Conservation (phyloP, 257 asterid genomes). For the Fraxinus americana region DNA sequence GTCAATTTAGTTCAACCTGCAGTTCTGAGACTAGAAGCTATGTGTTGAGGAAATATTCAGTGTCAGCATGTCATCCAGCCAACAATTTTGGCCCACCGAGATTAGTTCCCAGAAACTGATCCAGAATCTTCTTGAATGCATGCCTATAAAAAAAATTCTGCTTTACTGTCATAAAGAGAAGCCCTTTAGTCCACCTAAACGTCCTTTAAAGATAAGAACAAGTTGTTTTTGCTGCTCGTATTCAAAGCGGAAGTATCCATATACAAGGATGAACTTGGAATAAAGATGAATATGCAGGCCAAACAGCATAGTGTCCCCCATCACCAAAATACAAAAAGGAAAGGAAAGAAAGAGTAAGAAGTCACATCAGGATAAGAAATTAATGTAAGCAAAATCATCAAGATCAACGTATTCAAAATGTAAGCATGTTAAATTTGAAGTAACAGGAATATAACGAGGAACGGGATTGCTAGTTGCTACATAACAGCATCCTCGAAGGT, state of each 20-base stretch:
- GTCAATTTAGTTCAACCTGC: conserved; percentile 14
- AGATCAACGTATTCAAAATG: neutral
- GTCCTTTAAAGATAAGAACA: conserved; percentile 17
- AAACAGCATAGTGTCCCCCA: conserved; percentile 19
- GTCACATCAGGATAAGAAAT: conserved; percentile 30
- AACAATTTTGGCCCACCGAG: conserved; percentile 45
- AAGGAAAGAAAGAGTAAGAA: conserved; percentile 1
- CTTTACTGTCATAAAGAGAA: conserved; percentile 20
- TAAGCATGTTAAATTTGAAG: neutral
- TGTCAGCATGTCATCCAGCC: conserved; percentile 39
- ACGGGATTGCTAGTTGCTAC: neutral
- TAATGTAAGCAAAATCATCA: conserved; percentile 18
- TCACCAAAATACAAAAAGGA: conserved; percentile 27
- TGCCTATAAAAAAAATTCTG: conserved; percentile 26
- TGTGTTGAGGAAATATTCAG: conserved; percentile 24
- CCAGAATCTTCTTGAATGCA: conserved; percentile 76
- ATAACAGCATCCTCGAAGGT: conserved; percentile 21
- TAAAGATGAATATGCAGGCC: conserved; percentile 18
- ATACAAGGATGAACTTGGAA: neutral
- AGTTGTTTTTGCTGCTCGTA: conserved; percentile 15
- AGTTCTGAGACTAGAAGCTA: conserved; percentile 22
- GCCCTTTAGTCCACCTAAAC: conserved; percentile 10
- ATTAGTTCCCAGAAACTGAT: conserved; percentile 62
- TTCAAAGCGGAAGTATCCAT: conserved; percentile 11
- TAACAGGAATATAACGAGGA: conserved; percentile 13